Conservation (phyloP, 768 basidiomycete species). For the Favolaschia claudopus region DNA sequence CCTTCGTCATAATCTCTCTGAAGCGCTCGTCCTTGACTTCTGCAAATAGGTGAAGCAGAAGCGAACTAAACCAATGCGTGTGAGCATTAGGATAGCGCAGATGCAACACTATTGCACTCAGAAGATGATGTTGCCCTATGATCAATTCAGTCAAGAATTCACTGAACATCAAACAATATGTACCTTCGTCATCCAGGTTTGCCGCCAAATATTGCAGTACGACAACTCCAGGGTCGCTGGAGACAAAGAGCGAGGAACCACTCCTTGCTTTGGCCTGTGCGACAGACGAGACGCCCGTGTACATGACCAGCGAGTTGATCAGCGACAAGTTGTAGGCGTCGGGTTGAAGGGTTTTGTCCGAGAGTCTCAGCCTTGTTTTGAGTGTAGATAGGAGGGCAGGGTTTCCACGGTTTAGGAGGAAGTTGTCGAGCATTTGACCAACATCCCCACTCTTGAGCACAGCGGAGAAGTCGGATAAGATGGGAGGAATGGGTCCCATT, state of each 20-base stretch:
- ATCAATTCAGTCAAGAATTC: slow-evolving; percentile 6
- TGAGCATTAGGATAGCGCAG: slow-evolving; percentile 98
- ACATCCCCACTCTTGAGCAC: slow-evolving; percentile 84
- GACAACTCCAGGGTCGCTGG: slow-evolving; percentile 85
- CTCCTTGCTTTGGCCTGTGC: slow-evolving; percentile 88
- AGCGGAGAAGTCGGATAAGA: slow-evolving; percentile 90
- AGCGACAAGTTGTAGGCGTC: slow-evolving; percentile 88
- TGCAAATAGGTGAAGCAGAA: slow-evolving; percentile 86
- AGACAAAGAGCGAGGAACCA: slow-evolving; percentile 81
- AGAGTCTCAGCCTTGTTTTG: slow-evolving; percentile 74
- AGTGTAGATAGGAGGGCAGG: slow-evolving; percentile 78
- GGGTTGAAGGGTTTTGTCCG: slow-evolving; percentile 51
- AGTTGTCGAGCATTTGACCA: slow-evolving; percentile 81
- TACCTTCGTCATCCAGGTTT: slow-evolving; percentile 92
- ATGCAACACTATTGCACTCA: slow-evolving; percentile 93
- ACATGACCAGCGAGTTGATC: slow-evolving; percentile 95
- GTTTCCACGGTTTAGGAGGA: slow-evolving; percentile 78
- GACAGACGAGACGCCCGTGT: slow-evolving; percentile 92
- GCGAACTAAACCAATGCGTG: slow-evolving; percentile 96
- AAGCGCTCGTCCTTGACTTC: slow-evolving; percentile 81
- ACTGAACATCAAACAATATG: slow-evolving; percentile 30
- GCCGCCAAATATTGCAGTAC: slow-evolving; percentile 83
- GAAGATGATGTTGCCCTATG: slow-evolving; percentile 91
- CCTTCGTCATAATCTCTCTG: slow-evolving; percentile 85
- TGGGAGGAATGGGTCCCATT: slow-evolving; percentile 91